phyloP scores from a whole-genome alignment of 805 yeast genomes.

The Yamadazyma sp. region DNA sequence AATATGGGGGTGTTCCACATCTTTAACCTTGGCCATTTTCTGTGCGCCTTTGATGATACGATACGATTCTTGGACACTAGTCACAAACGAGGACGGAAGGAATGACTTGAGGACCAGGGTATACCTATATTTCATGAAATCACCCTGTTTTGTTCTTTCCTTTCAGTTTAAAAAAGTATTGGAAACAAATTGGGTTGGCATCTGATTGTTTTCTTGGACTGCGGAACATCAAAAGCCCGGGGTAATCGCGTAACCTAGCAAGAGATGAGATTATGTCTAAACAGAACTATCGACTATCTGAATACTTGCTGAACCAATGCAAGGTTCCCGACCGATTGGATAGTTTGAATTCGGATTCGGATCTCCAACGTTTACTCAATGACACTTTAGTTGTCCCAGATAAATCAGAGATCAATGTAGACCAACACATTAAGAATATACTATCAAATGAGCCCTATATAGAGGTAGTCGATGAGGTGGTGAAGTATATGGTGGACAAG shows the following conservation, averaged over 20 bases:
- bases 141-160: not conserved
- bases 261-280: too few relatives aligned
- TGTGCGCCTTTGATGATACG: constrained; percentile 7
- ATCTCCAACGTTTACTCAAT: not conserved
- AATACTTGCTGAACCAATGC: too few relatives aligned
- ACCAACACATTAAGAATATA: not conserved
- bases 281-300: not conserved
- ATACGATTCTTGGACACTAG: constrained; percentile 3
- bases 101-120: constrained; percentile 4
- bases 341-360: too few relatives aligned
- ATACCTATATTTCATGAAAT: constrained; percentile 2
- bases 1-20: constrained; percentile 27
- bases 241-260: constrained; percentile 5
- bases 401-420: not conserved
- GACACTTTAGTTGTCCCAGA: constrained; percentile 6
- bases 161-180: not conserved
- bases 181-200: not conserved
- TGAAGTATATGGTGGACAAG: constrained; percentile 27
- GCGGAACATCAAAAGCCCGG: constrained; percentile 8
- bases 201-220: constrained; percentile 1
- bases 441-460: constrained; percentile 11
- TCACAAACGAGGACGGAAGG: constrained; percentile 1
- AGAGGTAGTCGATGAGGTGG: constrained; percentile 44
- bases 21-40: constrained; percentile 9
- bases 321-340: too few relatives aligned